phyloP scores from a whole-genome alignment of 2,329 filamentous ascomycete species.

The Nigrograna mackinnonii region DNA sequence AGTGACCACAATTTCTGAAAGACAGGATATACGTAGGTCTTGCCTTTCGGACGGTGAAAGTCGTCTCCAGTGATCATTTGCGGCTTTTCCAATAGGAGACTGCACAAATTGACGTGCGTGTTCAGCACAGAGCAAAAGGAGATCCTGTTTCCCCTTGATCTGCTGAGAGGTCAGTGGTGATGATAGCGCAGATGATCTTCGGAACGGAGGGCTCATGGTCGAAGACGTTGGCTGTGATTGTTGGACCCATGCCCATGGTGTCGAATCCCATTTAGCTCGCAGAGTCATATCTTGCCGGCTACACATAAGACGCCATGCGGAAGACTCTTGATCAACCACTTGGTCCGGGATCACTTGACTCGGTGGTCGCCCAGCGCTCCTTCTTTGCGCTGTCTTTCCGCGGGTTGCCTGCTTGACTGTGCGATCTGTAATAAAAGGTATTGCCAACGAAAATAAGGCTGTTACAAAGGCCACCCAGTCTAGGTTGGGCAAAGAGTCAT shows the following conservation, averaged over 20 bases:
- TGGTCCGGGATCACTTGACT: conserved; percentile 27
- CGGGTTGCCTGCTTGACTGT: conserved; percentile 20
- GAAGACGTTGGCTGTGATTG: conserved; percentile 25
- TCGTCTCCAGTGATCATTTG: conserved; percentile 58
- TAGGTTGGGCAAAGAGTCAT: conserved; percentile 13
- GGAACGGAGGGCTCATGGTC: conserved; percentile 25
- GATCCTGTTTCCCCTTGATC: conserved; percentile 27
- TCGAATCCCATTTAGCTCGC: conserved; percentile 28
- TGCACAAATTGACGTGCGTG: conserved; percentile 38
- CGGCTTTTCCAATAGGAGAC: conserved; percentile 36
- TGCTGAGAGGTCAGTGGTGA: conserved; percentile 24
- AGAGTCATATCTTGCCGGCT: too few species aligned
- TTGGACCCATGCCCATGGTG: conserved; percentile 39
- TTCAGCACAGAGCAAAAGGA: conserved; percentile 30
- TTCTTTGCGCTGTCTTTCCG: conserved; percentile 21
- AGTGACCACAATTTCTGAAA: conserved; percentile 69
- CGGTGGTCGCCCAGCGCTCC: conserved; percentile 24
- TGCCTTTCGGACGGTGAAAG: conserved; percentile 48
- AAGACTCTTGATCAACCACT: conserved; percentile 23
- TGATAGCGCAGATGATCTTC: conserved; percentile 14
- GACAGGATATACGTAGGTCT: conserved; percentile 56
- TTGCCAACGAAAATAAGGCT: conserved; percentile 42
- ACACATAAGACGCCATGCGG: conserved; percentile 39
- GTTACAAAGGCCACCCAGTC: conserved; percentile 46
- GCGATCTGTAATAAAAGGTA: conserved; percentile 38